Evolutionary conservation across 2,329 filamentous ascomycete species (phyloP), one percentile per base, ranked within the genome.

Genomic region (Pleurostoma richardsiae): DNA sequence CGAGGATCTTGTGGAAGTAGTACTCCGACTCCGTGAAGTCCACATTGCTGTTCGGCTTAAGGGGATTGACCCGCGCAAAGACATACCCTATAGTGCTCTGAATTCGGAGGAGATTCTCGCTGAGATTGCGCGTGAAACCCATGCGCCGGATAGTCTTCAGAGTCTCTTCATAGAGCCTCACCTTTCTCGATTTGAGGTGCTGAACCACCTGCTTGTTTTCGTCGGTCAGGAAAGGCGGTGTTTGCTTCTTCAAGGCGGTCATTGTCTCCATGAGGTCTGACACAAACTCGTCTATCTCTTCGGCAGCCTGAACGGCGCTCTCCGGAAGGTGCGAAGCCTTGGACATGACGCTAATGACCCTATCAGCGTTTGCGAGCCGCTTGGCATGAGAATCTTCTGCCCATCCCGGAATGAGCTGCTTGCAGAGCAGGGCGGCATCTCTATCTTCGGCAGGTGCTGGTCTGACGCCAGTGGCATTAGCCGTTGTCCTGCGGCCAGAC

Each of bases 171-270:
- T 95, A 94, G 10, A 97, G 77, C 56, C 90, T 91, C 40, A 90
- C 83, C 69, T 99, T 99, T 57, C 89, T 81, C 3, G 82, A 83
- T 72, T 96, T 97, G 55, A 97, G 80, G 63, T 96, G 89, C 65
- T 95, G 91, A 50, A 96, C 82, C 11, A 79, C 65, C 8, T 84
- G 79, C 61, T 91, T 92, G 64, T 94, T 96, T 40, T 96, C 91
- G 29, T 96, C 88, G 0, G 80, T 96, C 41, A 95, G 69, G n/a
- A 77, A 76, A 0, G 79, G 72, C 0, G 94, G 94, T 0, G 94
- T 99, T 53, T 90, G 86, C 49, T 90, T 89, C 53, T 86, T 86
- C 49, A 97, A 79, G 50, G 90, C 82, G 3, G 78, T 70, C 53
- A 90, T 87, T 2, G 82, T 83, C 0, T 79, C 72, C 43, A 83